Evolutionary conservation across 306 rosid species (phyloP).

Genomic region (Quercus berberidifolia): DNA sequence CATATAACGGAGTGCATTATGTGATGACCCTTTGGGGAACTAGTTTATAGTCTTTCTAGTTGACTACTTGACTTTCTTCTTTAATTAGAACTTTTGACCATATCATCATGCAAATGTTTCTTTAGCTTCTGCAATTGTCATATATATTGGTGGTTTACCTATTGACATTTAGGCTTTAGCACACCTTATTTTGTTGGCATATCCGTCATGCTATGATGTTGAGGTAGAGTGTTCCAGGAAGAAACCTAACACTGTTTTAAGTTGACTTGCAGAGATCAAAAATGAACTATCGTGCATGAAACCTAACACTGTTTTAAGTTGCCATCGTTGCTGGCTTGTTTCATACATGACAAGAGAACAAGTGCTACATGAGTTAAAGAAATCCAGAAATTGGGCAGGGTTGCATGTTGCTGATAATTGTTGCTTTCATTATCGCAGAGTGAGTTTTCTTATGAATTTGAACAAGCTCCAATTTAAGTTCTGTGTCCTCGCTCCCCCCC

Average conservation of each 20-base stretch:
- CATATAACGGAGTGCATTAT: neutral
- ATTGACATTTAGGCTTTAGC: neutral
- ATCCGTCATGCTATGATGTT: neutral
- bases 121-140: neutral
- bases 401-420: conserved; percentile 78
- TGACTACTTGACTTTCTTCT: neutral
- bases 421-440: conserved; percentile 84
- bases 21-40: neutral
- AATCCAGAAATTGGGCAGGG: conserved; percentile 69
- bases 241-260: neutral
- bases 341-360: conserved; percentile 64
- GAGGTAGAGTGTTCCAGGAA: conserved; percentile 7
- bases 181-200: neutral
- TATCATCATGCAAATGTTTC: neutral
- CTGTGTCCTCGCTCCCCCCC: no score
- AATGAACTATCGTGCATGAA: conserved; percentile 98
- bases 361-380: conserved; percentile 60
- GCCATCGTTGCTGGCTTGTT: conserved; percentile 89
- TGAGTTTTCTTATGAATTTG: conserved; percentile 41
- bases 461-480: neutral
- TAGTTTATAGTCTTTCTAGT: neutral
- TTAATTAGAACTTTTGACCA: neutral
- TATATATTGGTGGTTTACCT: neutral
- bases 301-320: no score
- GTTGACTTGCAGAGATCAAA: conserved; percentile 63